phyloP scores from a whole-genome alignment of 2,329 filamentous ascomycete genomes.

The Basipetospora sp. region DNA sequence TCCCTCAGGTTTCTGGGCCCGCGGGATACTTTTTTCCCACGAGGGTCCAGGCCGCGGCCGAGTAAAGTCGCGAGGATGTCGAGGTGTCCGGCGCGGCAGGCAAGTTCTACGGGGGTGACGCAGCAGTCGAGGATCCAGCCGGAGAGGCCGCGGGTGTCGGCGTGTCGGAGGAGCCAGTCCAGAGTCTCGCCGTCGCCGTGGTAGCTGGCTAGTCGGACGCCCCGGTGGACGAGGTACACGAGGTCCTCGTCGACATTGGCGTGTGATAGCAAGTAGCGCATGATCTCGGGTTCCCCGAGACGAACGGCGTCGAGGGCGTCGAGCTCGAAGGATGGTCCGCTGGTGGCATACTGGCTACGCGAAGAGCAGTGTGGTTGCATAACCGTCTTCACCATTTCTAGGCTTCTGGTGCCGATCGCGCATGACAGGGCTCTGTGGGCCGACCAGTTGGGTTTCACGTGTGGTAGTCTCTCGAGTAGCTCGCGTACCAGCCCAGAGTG shows the following conservation, averaged over 20 bases:
- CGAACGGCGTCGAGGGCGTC: background rate
- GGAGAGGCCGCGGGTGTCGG: background rate
- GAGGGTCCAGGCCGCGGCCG: background rate
- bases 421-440: background rate
- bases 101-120: background rate
- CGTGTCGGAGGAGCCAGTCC: background rate
- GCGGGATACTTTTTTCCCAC: background rate
- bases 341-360: too few species aligned
- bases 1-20: background rate
- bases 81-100: background rate
- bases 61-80: background rate
- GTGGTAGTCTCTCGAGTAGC: background rate
- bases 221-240: background rate
- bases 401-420: background rate
- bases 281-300: background rate
- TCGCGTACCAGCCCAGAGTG: background rate
- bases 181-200: background rate
- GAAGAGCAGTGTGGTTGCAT: background rate
- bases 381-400: background rate
- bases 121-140: background rate
- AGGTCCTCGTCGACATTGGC: background rate
- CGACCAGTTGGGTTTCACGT: background rate
- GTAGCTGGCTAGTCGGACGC: background rate
- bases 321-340: background rate
- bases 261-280: background rate